Evolutionary conservation across 192 early-diverging fungal species (phyloP).

Genomic region (Backusella macrospora): DNA sequence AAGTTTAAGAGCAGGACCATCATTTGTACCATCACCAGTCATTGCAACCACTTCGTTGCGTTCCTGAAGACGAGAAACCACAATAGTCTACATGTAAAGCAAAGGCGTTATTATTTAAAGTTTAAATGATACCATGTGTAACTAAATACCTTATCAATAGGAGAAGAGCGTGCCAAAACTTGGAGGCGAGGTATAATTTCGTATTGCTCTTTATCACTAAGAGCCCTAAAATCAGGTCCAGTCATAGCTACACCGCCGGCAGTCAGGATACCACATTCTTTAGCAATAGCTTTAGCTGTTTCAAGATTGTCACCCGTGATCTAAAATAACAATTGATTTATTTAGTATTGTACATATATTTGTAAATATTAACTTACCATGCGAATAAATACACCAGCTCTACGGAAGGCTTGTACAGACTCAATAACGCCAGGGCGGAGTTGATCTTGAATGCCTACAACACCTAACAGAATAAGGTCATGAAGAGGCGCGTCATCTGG

Average conservation of each 20-base stretch:
- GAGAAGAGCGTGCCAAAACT: slow-evolving; percentile 88
- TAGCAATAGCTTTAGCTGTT: slow-evolving; percentile 91
- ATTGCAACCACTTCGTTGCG: slow-evolving; percentile 72
- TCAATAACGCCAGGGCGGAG: slow-evolving; percentile 79
- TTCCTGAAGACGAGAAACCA: slow-evolving; percentile 75
- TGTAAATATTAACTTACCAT: slow-evolving; percentile 52
- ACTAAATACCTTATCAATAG: slow-evolving; percentile 69
- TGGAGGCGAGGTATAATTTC: slow-evolving; percentile 70
- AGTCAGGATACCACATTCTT: slow-evolving; percentile 82
- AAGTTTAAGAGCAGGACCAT: slow-evolving; percentile 84
- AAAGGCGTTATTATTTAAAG: background rate
- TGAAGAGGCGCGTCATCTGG: slow-evolving; percentile 53
- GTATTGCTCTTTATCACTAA: slow-evolving; percentile 68
- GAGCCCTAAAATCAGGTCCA: slow-evolving; percentile 76
- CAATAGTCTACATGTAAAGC: slow-evolving; percentile 64
- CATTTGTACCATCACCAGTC: slow-evolving; percentile 89
- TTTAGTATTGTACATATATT: background rate
- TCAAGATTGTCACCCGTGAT: slow-evolving; percentile 81
- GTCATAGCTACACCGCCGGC: slow-evolving; percentile 75
- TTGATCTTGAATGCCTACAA: slow-evolving; percentile 90
- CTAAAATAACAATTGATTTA: background rate
- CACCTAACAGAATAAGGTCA: slow-evolving; percentile 65
- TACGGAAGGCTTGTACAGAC: slow-evolving; percentile 74
- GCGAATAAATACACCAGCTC: slow-evolving; percentile 85
- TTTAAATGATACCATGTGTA: background rate